Evolutionary conservation across 192 early-diverging fungal species (phyloP), one percentile per base, ranked within the genome.

Genomic region (Coemansia sp.): DNA sequence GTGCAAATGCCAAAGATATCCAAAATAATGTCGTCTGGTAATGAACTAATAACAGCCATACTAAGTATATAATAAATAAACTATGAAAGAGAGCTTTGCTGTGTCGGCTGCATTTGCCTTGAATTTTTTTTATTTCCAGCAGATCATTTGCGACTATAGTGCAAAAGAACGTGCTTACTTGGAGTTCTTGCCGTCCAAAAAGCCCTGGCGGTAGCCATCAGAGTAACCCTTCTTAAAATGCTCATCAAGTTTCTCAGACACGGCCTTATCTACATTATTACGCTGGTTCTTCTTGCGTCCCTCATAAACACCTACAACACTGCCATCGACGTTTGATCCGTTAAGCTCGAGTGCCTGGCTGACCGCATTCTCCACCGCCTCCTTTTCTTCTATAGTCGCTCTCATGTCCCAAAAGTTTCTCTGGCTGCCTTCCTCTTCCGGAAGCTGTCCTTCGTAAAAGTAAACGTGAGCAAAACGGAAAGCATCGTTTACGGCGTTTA

Each of bases 401-500:
- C 68, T 21, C 9, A 16, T 0, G 20, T 50, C 36, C 16, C 16
- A 9, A 52, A 50, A 60, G 30, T 60, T 60, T 33, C 37, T n/a
- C 14, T 31, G 28, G 13, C 30, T 12, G n/a, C 57, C 64, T n/a
- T 52, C 53, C 12, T 37, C 48, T 5, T 46, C 10, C 0, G 75
- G 75, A 10, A 55, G 42, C 35, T 52, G 33, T 8, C 75, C 75
- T 0, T 54, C 39, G 8, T 57, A 53, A 60, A 46, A 78, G 64
- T 78, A 71, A 2, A 78, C 23, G 36, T 78, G 75, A 7, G 57
- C 68, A 38, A 64, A 71, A 58, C 54, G 51, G 19, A 19, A 39
- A 2, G 11, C 10, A 9, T 41, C 14, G 45, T 35, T 45, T 12
- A 16, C n/a, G 15, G 14, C 28, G 44, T 55, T 58, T 30, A 71